Evolutionary conservation across 495 filamentous ascomycete genomes (phyloP), one percentile per base, ranked within the genome.

Genomic region (Podospora anserina): DNA sequence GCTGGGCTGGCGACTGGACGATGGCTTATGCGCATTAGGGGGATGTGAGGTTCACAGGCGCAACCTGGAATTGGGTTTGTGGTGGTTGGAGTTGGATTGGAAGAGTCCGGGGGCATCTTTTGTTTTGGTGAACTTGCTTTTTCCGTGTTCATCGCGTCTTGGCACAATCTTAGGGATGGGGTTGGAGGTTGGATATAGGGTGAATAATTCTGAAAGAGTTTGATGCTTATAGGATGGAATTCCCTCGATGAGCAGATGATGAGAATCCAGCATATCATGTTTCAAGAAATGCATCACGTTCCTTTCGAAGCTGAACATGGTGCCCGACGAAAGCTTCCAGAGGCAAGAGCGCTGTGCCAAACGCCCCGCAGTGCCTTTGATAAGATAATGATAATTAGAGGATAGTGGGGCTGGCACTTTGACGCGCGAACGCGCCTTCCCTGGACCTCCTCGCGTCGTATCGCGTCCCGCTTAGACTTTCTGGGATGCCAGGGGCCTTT

Each of bases 381-480:
- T 49, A 49, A 49, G 39, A 49, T 49, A 49, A 49, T 49, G 5
- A 39, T 1, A 49, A 6, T 13, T 49, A 18, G 13, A 49, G 39
- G 0, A 44, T 4, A 9, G 66, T 67, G 66, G 66, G 58, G 32
- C 57, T 16, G n/a, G 19, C 63, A 54, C 19, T 63, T 66, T 65
- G 66, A 66, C 66, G 57, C 66, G 57, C 23, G 32, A 39, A 67
- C 70, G 67, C 70, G 70, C 53, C 63, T 56, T 57, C 30, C 61
- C 15, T 49, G 32, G 30, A 53, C 23, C 60, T 58, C 39, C 34
- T 57, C 70, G 68, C 70, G 70, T 72, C 63, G 68, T 44, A 26
- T 68, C 71, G 68, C 68, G 68, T 73, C 61, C 61, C 68, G 64
- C 63, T 73, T 67, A 64, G 69, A 66, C 4, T 26, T 30, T 30